Conservation (phyloP, 768 basidiomycete species). For the Scleroderma bovista region DNA sequence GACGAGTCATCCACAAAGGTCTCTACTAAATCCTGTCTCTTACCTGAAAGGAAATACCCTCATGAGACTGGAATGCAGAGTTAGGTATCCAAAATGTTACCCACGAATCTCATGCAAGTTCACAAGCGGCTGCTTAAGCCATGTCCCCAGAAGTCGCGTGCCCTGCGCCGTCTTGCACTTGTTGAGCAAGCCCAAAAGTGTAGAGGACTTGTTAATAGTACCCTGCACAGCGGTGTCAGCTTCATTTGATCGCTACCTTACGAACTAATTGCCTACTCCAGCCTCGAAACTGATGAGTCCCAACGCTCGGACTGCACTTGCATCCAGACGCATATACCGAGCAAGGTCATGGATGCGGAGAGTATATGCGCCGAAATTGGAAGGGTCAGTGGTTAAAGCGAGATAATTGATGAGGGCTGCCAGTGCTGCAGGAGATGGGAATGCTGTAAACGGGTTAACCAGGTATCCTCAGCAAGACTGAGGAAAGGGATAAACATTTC, state of each 20-base stretch:
- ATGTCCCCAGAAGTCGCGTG: constrained; percentile 76
- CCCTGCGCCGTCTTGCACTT: constrained; percentile 97
- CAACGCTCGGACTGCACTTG: constrained; percentile 87
- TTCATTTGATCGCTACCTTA: neutral
- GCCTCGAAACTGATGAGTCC: constrained; percentile 74
- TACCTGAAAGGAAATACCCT: constrained; percentile 41
- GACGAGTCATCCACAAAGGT: constrained; percentile 76
- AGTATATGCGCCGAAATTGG: constrained; percentile 75
- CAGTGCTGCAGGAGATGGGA: constrained; percentile 70
- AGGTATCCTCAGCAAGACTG: neutral
- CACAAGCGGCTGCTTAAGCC: constrained; percentile 94
- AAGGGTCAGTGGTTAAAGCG: constrained; percentile 66
- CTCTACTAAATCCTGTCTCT: constrained; percentile 84
- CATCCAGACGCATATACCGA: constrained; percentile 94
- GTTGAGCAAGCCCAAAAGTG: constrained; percentile 84
- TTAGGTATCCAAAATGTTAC: constrained; percentile 23
- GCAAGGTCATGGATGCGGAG: constrained; percentile 85
- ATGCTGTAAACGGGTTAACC: constrained; percentile 58
- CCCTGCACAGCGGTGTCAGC: constrained; percentile 31
- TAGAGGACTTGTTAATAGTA: constrained; percentile 72
- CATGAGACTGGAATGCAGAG: neutral
- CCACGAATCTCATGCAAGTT: constrained; percentile 89
- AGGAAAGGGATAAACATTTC: constrained; percentile 5
- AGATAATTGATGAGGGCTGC: constrained; percentile 82
- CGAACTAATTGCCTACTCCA: constrained; percentile 12